Percentiles rank a stretch among this genome's conserved stretches.
These are phyloP conservation scores for Sporothrix euskadiensis DNA, from an alignment of 2,329 filamentous ascomycete species.

Conservation along the genomic window DNA sequence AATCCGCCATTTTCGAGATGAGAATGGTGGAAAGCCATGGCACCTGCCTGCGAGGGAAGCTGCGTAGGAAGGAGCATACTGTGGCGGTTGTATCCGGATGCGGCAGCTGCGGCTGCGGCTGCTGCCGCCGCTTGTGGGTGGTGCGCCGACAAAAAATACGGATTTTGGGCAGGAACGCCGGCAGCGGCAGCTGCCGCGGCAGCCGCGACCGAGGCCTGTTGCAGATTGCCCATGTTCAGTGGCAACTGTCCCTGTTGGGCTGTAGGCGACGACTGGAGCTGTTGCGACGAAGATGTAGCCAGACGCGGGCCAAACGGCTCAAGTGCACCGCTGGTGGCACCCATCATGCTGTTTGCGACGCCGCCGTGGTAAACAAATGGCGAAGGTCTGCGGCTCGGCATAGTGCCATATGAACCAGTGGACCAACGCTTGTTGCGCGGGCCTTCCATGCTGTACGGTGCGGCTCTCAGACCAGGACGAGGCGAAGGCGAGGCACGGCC, in stretches of 20 bases:
- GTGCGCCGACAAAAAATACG: constrained; percentile 48
- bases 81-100: constrained; percentile 49
- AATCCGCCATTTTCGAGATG: constrained; percentile 28
- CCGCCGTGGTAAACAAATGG: constrained; percentile 60
- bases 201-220: constrained; percentile 51
- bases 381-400: constrained; percentile 56
- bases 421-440: constrained; percentile 74
- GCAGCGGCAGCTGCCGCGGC: constrained; percentile 48
- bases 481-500: constrained; percentile 72
- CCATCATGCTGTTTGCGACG: not conserved
- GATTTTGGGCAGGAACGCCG: constrained; percentile 51
- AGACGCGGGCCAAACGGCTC: constrained; percentile 61
- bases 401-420: constrained; percentile 68
- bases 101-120: constrained; percentile 34
- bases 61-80: constrained; percentile 62
- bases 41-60: constrained; percentile 48
- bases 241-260: constrained; percentile 51
- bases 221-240: constrained; percentile 56
- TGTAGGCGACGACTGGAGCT: constrained; percentile 55
- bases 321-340: constrained; percentile 34
- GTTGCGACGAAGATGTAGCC: constrained; percentile 44
- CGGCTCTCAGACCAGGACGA: constrained; percentile 65
- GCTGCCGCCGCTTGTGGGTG: constrained; percentile 54
- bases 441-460: constrained; percentile 69
- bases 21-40: constrained; percentile 30